phyloP scores from a whole-genome alignment of 202 grass and related monocot species.

The Zizania palustris region DNA sequence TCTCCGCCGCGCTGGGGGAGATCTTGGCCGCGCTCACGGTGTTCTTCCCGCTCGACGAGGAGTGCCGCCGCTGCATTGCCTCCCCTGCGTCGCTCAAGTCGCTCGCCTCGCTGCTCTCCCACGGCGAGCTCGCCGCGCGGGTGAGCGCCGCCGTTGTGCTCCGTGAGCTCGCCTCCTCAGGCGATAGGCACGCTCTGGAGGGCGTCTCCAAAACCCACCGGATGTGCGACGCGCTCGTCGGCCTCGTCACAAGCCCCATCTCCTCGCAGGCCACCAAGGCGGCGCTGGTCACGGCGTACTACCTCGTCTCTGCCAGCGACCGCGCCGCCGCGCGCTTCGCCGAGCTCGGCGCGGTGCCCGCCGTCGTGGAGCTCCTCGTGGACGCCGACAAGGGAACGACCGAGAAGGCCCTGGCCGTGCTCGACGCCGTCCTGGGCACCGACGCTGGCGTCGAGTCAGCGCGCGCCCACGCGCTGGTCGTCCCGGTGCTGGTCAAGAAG shows the following conservation, averaged over 20 bases:
- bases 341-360: constrained; percentile 33
- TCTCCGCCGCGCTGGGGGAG: constrained; percentile 33
- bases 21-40: constrained; percentile 50
- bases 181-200: constrained; percentile 39
- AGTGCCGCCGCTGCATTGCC: constrained; percentile 48
- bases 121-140: constrained; percentile 45
- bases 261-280: constrained; percentile 67
- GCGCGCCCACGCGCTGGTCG: constrained; percentile 54
- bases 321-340: constrained; percentile 40
- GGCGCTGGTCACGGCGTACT: constrained; percentile 69
- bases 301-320: constrained; percentile 47
- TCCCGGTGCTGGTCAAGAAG: constrained; percentile 91
- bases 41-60: constrained; percentile 72
- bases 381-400: constrained; percentile 67
- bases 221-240: constrained; percentile 48
- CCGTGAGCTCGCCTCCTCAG: constrained; percentile 58
- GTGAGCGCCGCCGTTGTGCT: constrained; percentile 59
- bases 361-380: constrained; percentile 60
- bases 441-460: constrained; percentile 46
- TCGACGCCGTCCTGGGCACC: constrained; percentile 54
- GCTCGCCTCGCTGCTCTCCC: constrained; percentile 46
- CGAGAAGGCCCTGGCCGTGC: constrained; percentile 71
- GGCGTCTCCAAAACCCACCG: constrained; percentile 30
- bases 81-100: constrained; percentile 53
- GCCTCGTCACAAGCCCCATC: constrained; percentile 49